Percentiles rank a stretch among this genome's conserved stretches.
Evolutionary conservation across 352 stramenopile genomes (phyloP).

Genomic region (Salisapilia sapeloensis): DNA sequence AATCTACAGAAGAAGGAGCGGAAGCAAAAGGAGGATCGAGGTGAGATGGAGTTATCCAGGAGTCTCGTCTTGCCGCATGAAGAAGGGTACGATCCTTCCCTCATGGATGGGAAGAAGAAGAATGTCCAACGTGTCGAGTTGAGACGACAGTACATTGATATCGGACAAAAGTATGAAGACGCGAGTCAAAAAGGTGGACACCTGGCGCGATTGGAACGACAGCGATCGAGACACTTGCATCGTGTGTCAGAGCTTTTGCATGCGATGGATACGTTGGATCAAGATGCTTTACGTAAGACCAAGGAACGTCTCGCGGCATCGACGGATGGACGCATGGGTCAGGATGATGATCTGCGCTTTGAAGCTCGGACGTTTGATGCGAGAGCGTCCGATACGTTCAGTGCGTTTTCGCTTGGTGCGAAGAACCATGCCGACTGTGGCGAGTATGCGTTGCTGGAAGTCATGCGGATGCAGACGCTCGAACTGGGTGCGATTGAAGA

Average conservation of each 20-base stretch:
- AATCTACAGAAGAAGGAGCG: background rate
- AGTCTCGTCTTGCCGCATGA: slow-evolving; percentile 16
- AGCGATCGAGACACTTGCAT: slow-evolving; percentile 49
- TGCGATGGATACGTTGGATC: slow-evolving; percentile 52
- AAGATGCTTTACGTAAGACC: slow-evolving; percentile 13
- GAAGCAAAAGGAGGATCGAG: slow-evolving; percentile 2
- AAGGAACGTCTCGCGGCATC: slow-evolving; percentile 8
- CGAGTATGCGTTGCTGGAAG: slow-evolving; percentile 63
- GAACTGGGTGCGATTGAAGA: slow-evolving; percentile 61
- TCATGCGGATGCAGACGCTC: slow-evolving; percentile 67
- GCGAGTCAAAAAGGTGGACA: slow-evolving; percentile 41
- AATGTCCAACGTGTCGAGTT: slow-evolving; percentile 10
- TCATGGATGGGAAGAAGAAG: background rate
- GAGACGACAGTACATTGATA: slow-evolving; percentile 46
- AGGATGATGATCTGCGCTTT: slow-evolving; percentile 1
- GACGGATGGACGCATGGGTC: no score
- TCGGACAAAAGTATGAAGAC: slow-evolving; percentile 37
- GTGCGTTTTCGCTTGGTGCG: slow-evolving; percentile 40
- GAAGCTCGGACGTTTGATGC: slow-evolving; percentile 25
- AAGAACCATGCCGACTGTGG: slow-evolving; percentile 65
- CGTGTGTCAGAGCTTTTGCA: slow-evolving; percentile 53
- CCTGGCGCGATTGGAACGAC: slow-evolving; percentile 33
- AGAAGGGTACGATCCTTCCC: slow-evolving; percentile 1
- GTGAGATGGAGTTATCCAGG: slow-evolving; percentile 25
- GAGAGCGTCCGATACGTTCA: slow-evolving; percentile 53